Base-by-base conservation (phyloP, 1,139 yeast species). In the Hyphopichia fennica region DNA sequence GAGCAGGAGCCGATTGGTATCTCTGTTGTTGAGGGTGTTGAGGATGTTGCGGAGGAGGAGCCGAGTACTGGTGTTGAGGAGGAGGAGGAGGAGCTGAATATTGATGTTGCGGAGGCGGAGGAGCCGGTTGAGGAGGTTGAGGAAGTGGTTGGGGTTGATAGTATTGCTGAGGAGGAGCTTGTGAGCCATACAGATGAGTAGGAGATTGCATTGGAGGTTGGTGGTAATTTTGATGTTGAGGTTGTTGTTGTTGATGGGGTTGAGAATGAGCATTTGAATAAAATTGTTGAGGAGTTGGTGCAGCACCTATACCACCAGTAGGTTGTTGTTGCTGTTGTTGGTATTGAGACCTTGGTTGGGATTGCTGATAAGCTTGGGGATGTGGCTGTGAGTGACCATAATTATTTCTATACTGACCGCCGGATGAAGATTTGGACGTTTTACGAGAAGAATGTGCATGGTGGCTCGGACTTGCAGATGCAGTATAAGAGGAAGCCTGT, bases 401-500 rank as follows among this genome's bases (percentile, higher is more conserved):
- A 51, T 49, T 46, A 48, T 41, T 50, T 48, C 37, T 55, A 50
- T 25, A 58, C 33, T 35, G 53, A 57, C 29, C 53, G 45, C 37
- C 50, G 50, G 22, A 16, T 49, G 52, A n/a, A 44, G 41, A 29
- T 40, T 44, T 31, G 10, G 37, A 38, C n/a, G 47, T 40, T 20
- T 44, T 39, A 17, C 53, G 48, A 34, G 51, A 53, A 18, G 45
- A 41, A 11, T 39, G 56, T 46, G 43, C 49, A 53, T 25, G 28
- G 49, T 54, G 57, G 41, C 53, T 52, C 42, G 60, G 55, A 38
- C 49, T 33, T 48, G 34, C 22, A 8, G 14, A 8, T 27, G 30
- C 63, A 15, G 59, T 61, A 48, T 72, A 70, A 3, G 73, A 62
- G 28, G n/a, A n/a, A 6, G 75, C 75, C 56, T 72, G 76, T 43